Conservation (phyloP, 106 monocot species). For the Allium cepa region DNA sequence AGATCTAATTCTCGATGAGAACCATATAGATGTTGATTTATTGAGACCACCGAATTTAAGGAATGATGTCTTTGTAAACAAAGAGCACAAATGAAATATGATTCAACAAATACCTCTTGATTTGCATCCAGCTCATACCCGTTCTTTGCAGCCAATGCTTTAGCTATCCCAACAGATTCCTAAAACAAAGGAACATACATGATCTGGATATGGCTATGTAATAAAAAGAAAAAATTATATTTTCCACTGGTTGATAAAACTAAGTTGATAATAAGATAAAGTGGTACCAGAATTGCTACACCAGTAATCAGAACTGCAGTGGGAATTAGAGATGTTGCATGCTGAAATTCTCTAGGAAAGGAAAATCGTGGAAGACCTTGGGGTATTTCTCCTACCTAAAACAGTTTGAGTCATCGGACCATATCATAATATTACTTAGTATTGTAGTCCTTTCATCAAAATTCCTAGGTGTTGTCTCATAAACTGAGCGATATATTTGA, state of each 20-base stretch:
- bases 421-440: too few species aligned
- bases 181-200: constrained; percentile 12
- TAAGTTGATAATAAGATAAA: neutral
- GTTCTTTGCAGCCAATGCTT: constrained; percentile 98
- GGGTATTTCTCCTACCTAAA: constrained; percentile 93
- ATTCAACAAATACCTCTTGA: constrained; percentile 66
- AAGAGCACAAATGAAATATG: too few species aligned
- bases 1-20: too few species aligned
- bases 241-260: too few species aligned
- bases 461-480: too few species aligned
- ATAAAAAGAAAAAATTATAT: constrained; percentile 3
- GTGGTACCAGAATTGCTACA: constrained; percentile 90
- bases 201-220: neutral
- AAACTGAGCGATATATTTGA: too few species aligned
- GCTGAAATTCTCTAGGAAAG: constrained; percentile 71
- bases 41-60: too few species aligned
- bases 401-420: neutral
- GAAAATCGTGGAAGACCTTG: constrained; percentile 91
- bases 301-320: constrained; percentile 97
- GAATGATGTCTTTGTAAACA: too few species aligned
- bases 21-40: too few species aligned
- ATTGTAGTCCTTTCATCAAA: too few species aligned
- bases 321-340: constrained; percentile 75
- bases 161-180: constrained; percentile 99
- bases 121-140: constrained; percentile 97